Base-by-base conservation (phyloP, 2,329 filamentous ascomycete species). In the Penicillium hesseltinei region DNA sequence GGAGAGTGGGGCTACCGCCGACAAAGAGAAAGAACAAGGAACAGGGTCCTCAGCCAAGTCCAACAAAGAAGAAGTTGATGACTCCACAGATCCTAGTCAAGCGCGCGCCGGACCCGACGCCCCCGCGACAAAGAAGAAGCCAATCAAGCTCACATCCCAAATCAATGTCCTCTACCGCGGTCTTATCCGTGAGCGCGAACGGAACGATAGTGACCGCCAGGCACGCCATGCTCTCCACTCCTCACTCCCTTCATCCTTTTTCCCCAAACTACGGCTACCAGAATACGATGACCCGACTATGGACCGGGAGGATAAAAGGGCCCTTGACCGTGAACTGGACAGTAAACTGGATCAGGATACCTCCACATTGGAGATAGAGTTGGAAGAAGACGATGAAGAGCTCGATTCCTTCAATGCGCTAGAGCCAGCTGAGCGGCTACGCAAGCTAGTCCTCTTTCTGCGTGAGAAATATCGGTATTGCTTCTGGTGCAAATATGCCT, bases 401-500 rank as follows among this genome's bases (percentile, higher is more conserved):
- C 76, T 97, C 56, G 87, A 92, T 29, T 87, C 85, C 56, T 97
- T 96, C 67, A 86, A 92, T 67, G 83, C 82, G 2, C 77, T 93
- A 44, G 83, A 86, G 23, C 79, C 85, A 2, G 77, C 78, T 1
- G 88, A 95, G 66, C 84, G 85, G 63, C 75, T 97, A 60, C 76
- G 79, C 9, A 84, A 80, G 64, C 73, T 95, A 15, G 82, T 96
- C 10, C 72, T 77, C 19, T 87, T 90, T 73, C 73, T 99, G 53
- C 83, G 94, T 38, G 79, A 85, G 48, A 83, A 83, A 69, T 85
- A 91, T 69, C 76, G 81, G 44, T 99, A 99, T 72, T 99, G 94
- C 77, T 96, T 97, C 72, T 99, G 92, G 90, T 99, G 94, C 76
- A 97, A 97, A 73, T 89, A 83, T 74, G 80, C 80, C 51, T 99